A percentile compares a stretch with the other conserved stretches of the same genome.
These are phyloP conservation scores for Penicillium frequentans DNA, from an alignment of 2,329 filamentous ascomycete genomes.

Conservation along the genomic window DNA sequence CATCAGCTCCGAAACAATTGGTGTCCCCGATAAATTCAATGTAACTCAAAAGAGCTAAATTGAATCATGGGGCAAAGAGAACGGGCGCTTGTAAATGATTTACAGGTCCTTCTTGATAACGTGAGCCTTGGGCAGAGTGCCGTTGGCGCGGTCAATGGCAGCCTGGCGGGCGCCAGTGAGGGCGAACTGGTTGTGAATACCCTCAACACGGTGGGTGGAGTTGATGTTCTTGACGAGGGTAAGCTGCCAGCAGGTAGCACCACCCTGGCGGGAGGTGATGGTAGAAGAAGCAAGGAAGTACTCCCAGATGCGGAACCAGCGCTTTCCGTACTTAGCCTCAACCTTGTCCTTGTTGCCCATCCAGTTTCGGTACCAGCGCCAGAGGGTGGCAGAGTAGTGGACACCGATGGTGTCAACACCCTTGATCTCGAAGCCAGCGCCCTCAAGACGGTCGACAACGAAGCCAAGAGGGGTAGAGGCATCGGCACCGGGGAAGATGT, in stretches of 20 bases:
- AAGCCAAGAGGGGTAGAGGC: slow-evolving; percentile 90
- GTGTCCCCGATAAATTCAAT: not conserved
- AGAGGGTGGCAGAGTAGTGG: slow-evolving; percentile 94
- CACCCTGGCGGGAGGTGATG: slow-evolving; percentile 80
- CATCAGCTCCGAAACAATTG: not conserved
- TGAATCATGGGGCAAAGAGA: not conserved
- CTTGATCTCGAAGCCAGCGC: slow-evolving; percentile 88
- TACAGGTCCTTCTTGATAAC: slow-evolving; percentile 32
- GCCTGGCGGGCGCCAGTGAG: slow-evolving; percentile 65
- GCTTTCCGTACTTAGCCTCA: slow-evolving; percentile 87
- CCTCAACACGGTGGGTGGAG: slow-evolving; percentile 77
- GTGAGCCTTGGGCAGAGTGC: slow-evolving; percentile 37
- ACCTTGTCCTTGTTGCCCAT: slow-evolving; percentile 90
- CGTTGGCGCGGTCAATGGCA: slow-evolving; percentile 36
- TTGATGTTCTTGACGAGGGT: slow-evolving; percentile 88
- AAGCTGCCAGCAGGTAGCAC: slow-evolving; percentile 84
- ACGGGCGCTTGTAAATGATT: not conserved
- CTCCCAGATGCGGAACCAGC: slow-evolving; percentile 97
- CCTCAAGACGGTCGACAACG: slow-evolving; percentile 81
- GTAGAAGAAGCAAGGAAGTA: slow-evolving; percentile 85
- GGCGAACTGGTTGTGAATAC: slow-evolving; percentile 67
- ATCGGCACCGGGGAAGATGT: slow-evolving; percentile 95
- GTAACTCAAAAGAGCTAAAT: not conserved
- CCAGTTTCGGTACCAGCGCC: slow-evolving; percentile 99
- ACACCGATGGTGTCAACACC: slow-evolving; percentile 88